A percentile compares a stretch with the other conserved stretches of the same genome.
Evolutionary conservation across 2,329 filamentous ascomycete species (phyloP).

Genomic region (Neonectria ditissima): DNA sequence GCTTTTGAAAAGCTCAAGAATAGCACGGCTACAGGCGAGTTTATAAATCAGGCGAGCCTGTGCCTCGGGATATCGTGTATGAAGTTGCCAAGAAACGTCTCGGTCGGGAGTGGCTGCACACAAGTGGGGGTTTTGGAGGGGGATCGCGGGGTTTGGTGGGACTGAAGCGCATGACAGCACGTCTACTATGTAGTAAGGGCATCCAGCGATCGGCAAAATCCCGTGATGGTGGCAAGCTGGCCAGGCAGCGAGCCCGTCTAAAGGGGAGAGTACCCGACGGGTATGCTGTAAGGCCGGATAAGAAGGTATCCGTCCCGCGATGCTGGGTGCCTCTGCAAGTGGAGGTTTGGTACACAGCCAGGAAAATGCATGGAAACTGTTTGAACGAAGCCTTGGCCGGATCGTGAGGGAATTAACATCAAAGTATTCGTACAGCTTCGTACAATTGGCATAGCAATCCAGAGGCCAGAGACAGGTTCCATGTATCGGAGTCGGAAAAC

Average conservation of each 20-base stretch:
- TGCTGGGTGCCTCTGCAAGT: not conserved
- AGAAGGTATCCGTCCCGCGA: not conserved
- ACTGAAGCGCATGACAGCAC: constrained; percentile 12
- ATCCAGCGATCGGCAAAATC: constrained; percentile 11
- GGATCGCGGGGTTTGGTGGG: constrained; percentile 24
- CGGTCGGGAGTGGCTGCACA: not conserved
- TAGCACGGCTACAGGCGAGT: not conserved
- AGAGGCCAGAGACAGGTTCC: not conserved
- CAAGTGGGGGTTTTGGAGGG: constrained; percentile 16
- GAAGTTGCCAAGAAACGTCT: constrained; percentile 6
- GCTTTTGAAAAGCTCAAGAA: not conserved
- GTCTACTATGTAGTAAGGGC: too few relatives aligned
- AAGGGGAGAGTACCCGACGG: constrained; percentile 7
- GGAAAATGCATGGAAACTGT: not conserved
- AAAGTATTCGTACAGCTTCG: not conserved
- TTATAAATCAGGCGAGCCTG: constrained; percentile 21
- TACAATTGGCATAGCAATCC: not conserved
- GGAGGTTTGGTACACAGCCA: not conserved
- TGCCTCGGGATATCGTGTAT: not conserved
- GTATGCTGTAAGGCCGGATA: not conserved
- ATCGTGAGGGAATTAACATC: not conserved
- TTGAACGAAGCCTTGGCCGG: not conserved
- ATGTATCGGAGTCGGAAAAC: not conserved
- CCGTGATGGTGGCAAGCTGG: constrained; percentile 10
- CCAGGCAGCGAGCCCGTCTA: not conserved